Evolutionary conservation across 2,329 filamentous ascomycete species (phyloP).

Genomic region (Orbilia brochopaga): DNA sequence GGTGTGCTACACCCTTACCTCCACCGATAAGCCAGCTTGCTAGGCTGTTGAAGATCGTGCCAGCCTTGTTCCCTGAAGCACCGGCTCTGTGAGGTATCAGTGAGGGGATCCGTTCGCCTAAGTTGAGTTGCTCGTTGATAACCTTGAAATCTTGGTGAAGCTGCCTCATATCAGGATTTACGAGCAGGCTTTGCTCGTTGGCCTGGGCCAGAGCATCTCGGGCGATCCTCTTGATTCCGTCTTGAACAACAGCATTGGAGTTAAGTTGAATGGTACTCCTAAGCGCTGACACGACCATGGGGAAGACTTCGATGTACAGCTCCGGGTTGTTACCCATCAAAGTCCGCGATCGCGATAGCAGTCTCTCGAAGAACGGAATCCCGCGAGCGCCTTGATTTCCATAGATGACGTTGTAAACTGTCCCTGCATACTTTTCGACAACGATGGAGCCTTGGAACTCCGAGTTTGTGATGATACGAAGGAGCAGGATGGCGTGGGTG

Average conservation of each 20-base stretch:
- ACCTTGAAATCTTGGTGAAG: constrained; percentile 48
- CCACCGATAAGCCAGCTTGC: constrained; percentile 19
- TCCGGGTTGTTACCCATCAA: constrained; percentile 23
- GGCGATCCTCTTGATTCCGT: constrained; percentile 50
- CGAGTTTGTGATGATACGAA: constrained; percentile 59
- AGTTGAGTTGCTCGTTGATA: constrained; percentile 52
- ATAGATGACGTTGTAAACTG: constrained; percentile 61
- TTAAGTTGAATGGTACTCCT: constrained; percentile 53
- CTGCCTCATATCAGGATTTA: constrained; percentile 49
- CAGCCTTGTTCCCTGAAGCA: constrained; percentile 9
- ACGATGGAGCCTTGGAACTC: constrained; percentile 59
- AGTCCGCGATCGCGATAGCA: constrained; percentile 51
- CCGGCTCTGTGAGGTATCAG: constrained; percentile 28
- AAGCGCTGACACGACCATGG: constrained; percentile 33
- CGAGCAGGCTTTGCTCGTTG: constrained; percentile 48
- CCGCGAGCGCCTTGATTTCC: constrained; percentile 58
- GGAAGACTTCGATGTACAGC: constrained; percentile 27
- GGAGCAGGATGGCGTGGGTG: constrained; percentile 57
- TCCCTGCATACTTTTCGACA: constrained; percentile 59
- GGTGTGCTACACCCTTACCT: constrained; percentile 7
- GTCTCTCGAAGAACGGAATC: constrained; percentile 56
- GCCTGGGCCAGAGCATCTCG: constrained; percentile 52
- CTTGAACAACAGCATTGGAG: constrained; percentile 52
- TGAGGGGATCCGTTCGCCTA: constrained; percentile 53
- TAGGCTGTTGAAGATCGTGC: constrained; percentile 16